phyloP scores from a whole-genome alignment of 805 yeast species.

The Candida golubevii region DNA sequence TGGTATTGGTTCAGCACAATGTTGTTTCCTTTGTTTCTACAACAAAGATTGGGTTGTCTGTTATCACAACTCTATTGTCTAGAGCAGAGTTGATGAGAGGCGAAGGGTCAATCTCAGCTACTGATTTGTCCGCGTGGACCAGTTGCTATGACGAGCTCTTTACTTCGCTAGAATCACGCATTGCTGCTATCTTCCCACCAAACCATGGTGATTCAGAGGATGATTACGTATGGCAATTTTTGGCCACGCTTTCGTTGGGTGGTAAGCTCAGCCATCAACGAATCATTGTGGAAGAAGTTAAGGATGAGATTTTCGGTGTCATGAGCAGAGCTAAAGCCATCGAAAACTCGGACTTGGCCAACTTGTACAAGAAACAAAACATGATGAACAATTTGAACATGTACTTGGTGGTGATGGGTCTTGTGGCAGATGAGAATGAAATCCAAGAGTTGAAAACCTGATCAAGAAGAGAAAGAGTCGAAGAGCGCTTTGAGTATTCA shows the following conservation, averaged over 20 bases:
- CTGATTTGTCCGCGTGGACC: conserved; percentile 67
- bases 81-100: conserved; percentile 90
- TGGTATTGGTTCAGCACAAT: conserved; percentile 64
- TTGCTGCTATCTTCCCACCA: conserved; percentile 80
- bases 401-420: conserved; percentile 94
- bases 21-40: conserved; percentile 65
- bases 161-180: conserved; percentile 70
- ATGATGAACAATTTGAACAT: conserved; percentile 78
- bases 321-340: conserved; percentile 71
- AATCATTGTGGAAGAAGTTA: conserved; percentile 87
- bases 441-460: conserved; percentile 61
- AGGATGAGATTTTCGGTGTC: conserved; percentile 88
- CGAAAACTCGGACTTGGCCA: conserved; percentile 44
- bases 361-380: conserved; percentile 47
- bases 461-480: no score
- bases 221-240: conserved; percentile 91
- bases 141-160: conserved; percentile 78
- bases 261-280: conserved; percentile 90
- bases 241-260: conserved; percentile 89
- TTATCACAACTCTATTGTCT: conserved; percentile 84
- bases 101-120: conserved; percentile 57
- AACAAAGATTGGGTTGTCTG: conserved; percentile 76
- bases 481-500: neutral
- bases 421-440: conserved; percentile 85
- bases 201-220: conserved; percentile 45